phyloP scores from a whole-genome alignment of 2,329 filamentous ascomycete genomes.

The Fusarium metavorans region DNA sequence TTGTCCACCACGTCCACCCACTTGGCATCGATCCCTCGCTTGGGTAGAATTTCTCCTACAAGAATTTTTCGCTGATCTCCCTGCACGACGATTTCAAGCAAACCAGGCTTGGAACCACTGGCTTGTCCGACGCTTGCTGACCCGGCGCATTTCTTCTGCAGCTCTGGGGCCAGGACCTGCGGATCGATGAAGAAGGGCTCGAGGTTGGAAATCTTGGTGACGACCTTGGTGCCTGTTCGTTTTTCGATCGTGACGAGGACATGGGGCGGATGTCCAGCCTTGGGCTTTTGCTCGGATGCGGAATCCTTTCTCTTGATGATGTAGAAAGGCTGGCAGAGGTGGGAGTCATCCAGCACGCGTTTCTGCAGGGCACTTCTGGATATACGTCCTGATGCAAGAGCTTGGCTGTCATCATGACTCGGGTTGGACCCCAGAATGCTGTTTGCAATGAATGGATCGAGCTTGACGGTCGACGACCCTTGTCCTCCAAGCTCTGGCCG shows the following conservation, averaged over 20 bases:
- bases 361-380: slow-evolving; percentile 35
- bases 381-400: slow-evolving; percentile 33
- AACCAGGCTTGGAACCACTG: slow-evolving; percentile 34
- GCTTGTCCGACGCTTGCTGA: slow-evolving; percentile 40
- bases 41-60: slow-evolving; percentile 21
- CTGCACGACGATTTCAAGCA: slow-evolving; percentile 39
- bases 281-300: slow-evolving; percentile 33
- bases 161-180: slow-evolving; percentile 33
- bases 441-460: slow-evolving; percentile 38
- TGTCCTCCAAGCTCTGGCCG: slow-evolving; percentile 35
- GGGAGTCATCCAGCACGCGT: slow-evolving; percentile 31
- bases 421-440: slow-evolving; percentile 31
- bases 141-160: slow-evolving; percentile 40
- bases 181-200: slow-evolving; percentile 40
- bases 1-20: slow-evolving; percentile 41
- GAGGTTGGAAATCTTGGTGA: slow-evolving; percentile 39
- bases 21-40: slow-evolving; percentile 30
- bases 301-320: slow-evolving; percentile 21
- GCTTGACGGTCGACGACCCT: slow-evolving; percentile 30
- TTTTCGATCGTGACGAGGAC: slow-evolving; percentile 39
- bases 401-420: slow-evolving; percentile 30
- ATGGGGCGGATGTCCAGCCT: slow-evolving; percentile 31
- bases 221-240: slow-evolving; percentile 39
- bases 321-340: slow-evolving; percentile 38
- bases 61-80: slow-evolving; percentile 39